A percentile compares a stretch with the other conserved stretches of the same genome.
Evolutionary conservation across 306 rosid genomes (phyloP).

Genomic region (Begonia fuchsioides): DNA sequence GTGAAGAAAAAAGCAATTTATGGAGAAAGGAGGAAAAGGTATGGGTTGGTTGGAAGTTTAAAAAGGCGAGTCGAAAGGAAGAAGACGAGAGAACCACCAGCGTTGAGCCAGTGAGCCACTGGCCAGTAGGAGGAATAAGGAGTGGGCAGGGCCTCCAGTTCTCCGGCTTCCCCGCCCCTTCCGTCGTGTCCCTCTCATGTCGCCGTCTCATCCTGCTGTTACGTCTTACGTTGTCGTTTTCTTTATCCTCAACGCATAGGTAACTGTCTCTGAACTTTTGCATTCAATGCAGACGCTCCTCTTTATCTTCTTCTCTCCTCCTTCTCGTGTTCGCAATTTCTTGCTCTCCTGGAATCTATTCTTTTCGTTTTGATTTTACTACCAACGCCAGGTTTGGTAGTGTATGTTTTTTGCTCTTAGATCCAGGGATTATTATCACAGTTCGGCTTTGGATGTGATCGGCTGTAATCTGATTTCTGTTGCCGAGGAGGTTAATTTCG

Average conservation of each 20-base stretch:
- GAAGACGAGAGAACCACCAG: constrained; percentile 5
- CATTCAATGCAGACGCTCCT: constrained; percentile 15
- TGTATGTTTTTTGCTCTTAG: background rate
- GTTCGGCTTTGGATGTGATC: too few relatives aligned
- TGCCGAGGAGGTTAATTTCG: background rate
- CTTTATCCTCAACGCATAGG: background rate
- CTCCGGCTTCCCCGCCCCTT: background rate
- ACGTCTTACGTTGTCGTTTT: constrained; percentile 13
- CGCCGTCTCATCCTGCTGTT: background rate
- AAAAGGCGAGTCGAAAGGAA: constrained; percentile 3
- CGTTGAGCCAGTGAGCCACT: constrained; percentile 20
- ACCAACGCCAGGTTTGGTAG: background rate
- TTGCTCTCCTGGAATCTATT: background rate
- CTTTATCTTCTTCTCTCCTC: background rate
- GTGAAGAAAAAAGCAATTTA: too few relatives aligned
- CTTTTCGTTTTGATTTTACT: background rate
- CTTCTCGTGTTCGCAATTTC: background rate
- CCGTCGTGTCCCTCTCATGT: constrained; percentile 1
- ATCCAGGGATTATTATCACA: background rate
- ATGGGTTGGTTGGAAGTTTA: background rate
- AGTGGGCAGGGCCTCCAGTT: background rate
- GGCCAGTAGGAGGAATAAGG: constrained; percentile 18
- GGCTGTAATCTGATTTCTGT: background rate
- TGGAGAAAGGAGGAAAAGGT: too few relatives aligned
- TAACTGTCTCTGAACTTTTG: constrained; percentile 1